These are phyloP conservation scores for Beauveria asiatica DNA, from an alignment of 2,329 filamentous ascomycete species.

Conservation along the genomic window DNA sequence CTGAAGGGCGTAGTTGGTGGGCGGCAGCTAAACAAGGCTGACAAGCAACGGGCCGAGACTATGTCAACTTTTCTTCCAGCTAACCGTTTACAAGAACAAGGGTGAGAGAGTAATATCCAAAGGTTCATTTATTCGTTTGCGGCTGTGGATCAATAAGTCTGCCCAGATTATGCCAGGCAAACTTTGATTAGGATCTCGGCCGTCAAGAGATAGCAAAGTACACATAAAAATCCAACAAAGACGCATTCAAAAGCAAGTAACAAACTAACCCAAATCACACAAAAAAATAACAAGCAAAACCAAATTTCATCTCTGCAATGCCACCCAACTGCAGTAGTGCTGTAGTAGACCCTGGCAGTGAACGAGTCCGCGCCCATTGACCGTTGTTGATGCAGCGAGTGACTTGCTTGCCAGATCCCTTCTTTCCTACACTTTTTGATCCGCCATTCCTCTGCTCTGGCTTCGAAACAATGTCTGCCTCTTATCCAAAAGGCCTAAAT, in stretches of 20 bases:
- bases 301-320: not conserved
- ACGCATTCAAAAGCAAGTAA: not conserved
- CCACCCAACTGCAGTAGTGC: not conserved
- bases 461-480: constrained; percentile 28
- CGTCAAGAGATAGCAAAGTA: not conserved
- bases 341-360: not conserved
- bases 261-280: not conserved
- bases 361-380: not conserved
- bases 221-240: not conserved
- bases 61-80: not conserved
- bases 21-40: not conserved
- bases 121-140: not conserved
- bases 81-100: not conserved
- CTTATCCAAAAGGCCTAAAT: constrained; percentile 40
- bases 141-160: not conserved
- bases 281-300: not conserved
- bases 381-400: not conserved
- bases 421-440: constrained; percentile 3
- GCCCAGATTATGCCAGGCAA: not conserved
- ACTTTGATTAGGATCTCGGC: not conserved
- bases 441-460: constrained; percentile 12
- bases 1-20: not conserved
- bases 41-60: not conserved
- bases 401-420: not conserved
- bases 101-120: not conserved